Evolutionary conservation across 495 filamentous ascomycete genomes (phyloP).

Genomic region (Daldinia bambusicola): DNA sequence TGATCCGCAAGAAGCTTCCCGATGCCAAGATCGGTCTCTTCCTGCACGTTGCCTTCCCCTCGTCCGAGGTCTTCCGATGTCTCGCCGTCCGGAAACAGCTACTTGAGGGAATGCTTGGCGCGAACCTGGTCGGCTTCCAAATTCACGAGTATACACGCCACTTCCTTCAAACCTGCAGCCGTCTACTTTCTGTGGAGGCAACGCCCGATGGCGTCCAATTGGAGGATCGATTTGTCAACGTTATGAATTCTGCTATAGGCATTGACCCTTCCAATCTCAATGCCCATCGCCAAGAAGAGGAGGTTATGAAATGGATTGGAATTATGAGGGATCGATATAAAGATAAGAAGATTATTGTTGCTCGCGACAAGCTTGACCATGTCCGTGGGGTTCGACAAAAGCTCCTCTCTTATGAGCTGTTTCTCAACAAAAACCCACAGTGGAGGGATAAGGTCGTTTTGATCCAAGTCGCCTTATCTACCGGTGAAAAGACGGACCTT

Average conservation of each 20-base stretch:
- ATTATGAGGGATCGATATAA: constrained; percentile 81
- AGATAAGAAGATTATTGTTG: constrained; percentile 89
- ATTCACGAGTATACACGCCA: constrained; percentile 91
- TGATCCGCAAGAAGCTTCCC: constrained; percentile 86
- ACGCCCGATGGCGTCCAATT: constrained; percentile 87
- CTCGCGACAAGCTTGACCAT: constrained; percentile 90
- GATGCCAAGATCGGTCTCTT: constrained; percentile 96
- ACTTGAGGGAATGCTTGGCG: constrained; percentile 88
- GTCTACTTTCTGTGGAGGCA: constrained; percentile 85
- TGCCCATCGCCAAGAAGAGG: constrained; percentile 73
- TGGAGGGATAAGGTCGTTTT: constrained; percentile 88
- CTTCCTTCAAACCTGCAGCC: constrained; percentile 92
- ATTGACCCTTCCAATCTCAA: constrained; percentile 83
- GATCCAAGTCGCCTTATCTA: constrained; percentile 91
- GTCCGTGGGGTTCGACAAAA: constrained; percentile 92
- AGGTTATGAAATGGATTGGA: constrained; percentile 79
- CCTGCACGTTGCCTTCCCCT: constrained; percentile 92
- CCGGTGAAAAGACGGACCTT: constrained; percentile 84
- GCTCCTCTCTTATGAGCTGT: constrained; percentile 89
- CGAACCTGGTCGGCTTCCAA: constrained; percentile 91
- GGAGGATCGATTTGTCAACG: constrained; percentile 92
- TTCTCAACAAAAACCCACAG: constrained; percentile 90
- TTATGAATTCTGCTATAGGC: constrained; percentile 78
- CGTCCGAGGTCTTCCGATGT: constrained; percentile 93
- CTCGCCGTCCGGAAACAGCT: constrained; percentile 84